A percentile compares a stretch with the other conserved stretches of the same genome.
phyloP scores from a whole-genome alignment of 2,329 filamentous ascomycete species.

The Stemphylium lycopersici region DNA sequence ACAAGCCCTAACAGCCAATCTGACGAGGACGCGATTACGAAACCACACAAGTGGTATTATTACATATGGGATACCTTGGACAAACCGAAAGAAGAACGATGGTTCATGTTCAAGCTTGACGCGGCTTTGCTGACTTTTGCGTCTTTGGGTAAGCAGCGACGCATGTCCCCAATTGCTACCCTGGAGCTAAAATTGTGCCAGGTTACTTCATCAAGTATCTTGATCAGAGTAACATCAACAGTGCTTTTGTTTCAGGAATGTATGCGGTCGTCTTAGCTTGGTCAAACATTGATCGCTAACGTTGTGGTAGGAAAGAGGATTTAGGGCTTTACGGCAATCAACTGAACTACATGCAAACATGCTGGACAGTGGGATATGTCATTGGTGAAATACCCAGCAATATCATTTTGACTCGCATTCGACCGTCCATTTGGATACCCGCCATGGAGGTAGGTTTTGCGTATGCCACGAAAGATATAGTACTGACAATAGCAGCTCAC shows the following conservation, averaged over 20 bases:
- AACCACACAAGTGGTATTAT: conserved; percentile 20
- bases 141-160: conserved; percentile 42
- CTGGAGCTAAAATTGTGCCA: not conserved
- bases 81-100: conserved; percentile 27
- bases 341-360: conserved; percentile 56
- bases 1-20: not conserved
- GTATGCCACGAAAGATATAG: not conserved
- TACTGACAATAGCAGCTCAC: conserved; percentile 4
- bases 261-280: not conserved
- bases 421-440: conserved; percentile 15
- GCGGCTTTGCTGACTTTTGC: conserved; percentile 57
- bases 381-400: conserved; percentile 32
- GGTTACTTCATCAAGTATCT: conserved; percentile 28
- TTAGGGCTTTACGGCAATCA: conserved; percentile 29
- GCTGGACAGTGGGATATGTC: conserved; percentile 67
- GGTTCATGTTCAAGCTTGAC: conserved; percentile 36
- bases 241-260: conserved; percentile 38
- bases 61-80: conserved; percentile 32
- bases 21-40: not conserved
- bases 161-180: not conserved
- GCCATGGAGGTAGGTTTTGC: conserved; percentile 11
- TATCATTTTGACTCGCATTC: conserved; percentile 29
- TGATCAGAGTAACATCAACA: conserved; percentile 33
- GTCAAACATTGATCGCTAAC: not conserved
- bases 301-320: conserved; percentile 24